phyloP scores from a whole-genome alignment of 2,329 filamentous ascomycete genomes.

The Colletotrichum sp. region DNA sequence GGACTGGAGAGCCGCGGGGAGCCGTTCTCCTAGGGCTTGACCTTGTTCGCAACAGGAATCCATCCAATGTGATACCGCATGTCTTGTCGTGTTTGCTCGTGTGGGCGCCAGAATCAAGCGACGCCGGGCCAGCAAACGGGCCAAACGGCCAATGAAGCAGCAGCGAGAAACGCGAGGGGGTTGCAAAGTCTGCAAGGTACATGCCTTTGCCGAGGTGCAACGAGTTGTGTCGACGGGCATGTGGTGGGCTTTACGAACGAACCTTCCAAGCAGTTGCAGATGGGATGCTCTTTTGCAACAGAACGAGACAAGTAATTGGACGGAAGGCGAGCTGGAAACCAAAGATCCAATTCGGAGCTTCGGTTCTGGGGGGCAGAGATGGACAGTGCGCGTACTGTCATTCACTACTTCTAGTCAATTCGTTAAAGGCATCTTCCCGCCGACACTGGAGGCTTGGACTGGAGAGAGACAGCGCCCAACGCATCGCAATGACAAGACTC shows the following conservation, averaged over 20 bases:
- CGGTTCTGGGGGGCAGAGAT: background rate
- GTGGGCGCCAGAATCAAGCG: background rate
- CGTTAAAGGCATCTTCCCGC: background rate
- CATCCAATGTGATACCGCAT: background rate
- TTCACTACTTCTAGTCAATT: background rate
- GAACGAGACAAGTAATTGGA: background rate
- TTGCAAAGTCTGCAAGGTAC: background rate
- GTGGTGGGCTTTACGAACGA: background rate
- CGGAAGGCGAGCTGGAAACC: background rate
- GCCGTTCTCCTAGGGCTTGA: background rate
- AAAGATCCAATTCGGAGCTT: background rate
- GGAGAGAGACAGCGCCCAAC: background rate
- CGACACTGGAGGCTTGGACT: background rate
- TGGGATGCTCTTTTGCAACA: background rate
- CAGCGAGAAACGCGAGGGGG: background rate
- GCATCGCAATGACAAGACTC: background rate
- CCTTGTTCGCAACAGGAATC: background rate
- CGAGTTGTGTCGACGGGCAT: background rate
- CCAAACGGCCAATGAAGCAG: background rate
- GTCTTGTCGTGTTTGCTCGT: background rate
- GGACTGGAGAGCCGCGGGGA: background rate
- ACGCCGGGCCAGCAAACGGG: background rate
- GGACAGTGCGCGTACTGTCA: background rate
- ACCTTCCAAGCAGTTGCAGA: background rate
- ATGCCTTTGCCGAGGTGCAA: background rate